A percentile compares a stretch with the other conserved stretches of the same genome.
These are phyloP conservation scores for Metarhizium brunneum DNA, from an alignment of 2,329 filamentous ascomycete genomes.

Conservation along the genomic window DNA sequence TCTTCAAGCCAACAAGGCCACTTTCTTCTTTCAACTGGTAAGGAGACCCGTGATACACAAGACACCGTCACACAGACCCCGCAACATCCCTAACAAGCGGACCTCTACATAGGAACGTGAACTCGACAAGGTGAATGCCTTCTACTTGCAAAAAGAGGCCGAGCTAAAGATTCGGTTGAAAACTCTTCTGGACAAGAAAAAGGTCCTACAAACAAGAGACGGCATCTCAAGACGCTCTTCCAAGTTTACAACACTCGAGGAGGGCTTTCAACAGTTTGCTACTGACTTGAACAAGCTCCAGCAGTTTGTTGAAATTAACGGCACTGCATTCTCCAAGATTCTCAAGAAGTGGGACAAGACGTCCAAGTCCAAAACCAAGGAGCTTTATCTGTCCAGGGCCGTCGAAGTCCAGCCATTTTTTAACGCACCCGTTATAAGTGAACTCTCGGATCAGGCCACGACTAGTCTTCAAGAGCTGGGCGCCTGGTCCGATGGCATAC, in stretches of 20 bases:
- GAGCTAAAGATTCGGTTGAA: constrained; percentile 94
- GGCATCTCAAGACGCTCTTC: constrained; percentile 79
- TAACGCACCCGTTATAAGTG: constrained; percentile 93
- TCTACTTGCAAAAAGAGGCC: constrained; percentile 95
- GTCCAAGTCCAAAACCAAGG: constrained; percentile 96
- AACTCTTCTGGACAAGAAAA: constrained; percentile 91
- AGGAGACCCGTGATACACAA: constrained; percentile 17
- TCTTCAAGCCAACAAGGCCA: constrained; percentile 92
- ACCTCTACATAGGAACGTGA: constrained; percentile 67
- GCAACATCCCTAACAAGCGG: neutral
- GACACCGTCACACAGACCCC: neutral
- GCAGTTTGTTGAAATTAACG: constrained; percentile 97
- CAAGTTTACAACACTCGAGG: constrained; percentile 88
- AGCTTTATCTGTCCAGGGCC: constrained; percentile 88
- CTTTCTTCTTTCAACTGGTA: constrained; percentile 97
- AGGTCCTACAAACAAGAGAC: constrained; percentile 73
- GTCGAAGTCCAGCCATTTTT: constrained; percentile 98
- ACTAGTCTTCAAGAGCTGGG: constrained; percentile 92
- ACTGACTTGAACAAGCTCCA: constrained; percentile 95
- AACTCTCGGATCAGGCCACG: constrained; percentile 91
- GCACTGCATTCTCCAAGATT: constrained; percentile 96
- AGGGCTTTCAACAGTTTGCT: constrained; percentile 95
- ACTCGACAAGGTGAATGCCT: constrained; percentile 95
- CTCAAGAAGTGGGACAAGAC: constrained; percentile 99
- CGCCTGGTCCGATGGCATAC: constrained; percentile 94